phyloP scores from a whole-genome alignment of 2,329 filamentous ascomycete species.

The Ophiocordyceps unilateralis region DNA sequence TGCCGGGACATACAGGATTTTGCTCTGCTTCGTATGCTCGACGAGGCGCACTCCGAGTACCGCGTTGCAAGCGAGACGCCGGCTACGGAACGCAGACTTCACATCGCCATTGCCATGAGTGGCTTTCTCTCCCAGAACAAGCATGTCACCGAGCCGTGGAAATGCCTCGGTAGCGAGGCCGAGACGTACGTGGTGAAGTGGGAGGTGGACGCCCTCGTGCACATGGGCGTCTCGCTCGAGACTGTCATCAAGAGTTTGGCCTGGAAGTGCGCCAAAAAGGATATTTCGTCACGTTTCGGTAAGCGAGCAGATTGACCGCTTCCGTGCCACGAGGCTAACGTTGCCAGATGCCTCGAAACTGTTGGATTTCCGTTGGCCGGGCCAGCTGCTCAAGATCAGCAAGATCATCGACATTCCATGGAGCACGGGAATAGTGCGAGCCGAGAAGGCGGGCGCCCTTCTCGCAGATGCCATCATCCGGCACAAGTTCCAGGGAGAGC shows the following conservation, averaged over 20 bases:
- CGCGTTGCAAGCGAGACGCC: slow-evolving; percentile 32
- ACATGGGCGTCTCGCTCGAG: slow-evolving; percentile 61
- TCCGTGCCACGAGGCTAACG: slow-evolving; percentile 4
- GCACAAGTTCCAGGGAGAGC: slow-evolving; percentile 60
- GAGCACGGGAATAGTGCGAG: slow-evolving; percentile 55
- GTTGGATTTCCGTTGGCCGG: slow-evolving; percentile 43
- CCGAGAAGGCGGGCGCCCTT: slow-evolving; percentile 53
- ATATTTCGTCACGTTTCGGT: slow-evolving; percentile 29
- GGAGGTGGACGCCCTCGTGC: slow-evolving; percentile 62
- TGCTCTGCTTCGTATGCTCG: slow-evolving; percentile 60
- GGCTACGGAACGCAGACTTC: slow-evolving; percentile 47
- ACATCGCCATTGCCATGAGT: slow-evolving; percentile 67
- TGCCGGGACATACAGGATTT: slow-evolving; percentile 78
- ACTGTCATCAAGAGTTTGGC: slow-evolving; percentile 63
- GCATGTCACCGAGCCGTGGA: slow-evolving; percentile 56
- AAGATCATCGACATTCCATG: slow-evolving; percentile 71
- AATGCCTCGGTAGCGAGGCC: slow-evolving; percentile 49
- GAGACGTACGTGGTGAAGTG: slow-evolving; percentile 75
- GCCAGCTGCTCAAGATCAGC: slow-evolving; percentile 46
- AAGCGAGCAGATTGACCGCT: slow-evolving; percentile 9
- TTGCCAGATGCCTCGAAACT: slow-evolving; percentile 34
- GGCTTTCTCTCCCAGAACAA: slow-evolving; percentile 68
- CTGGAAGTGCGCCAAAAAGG: slow-evolving; percentile 52
- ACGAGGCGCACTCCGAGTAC: slow-evolving; percentile 19
- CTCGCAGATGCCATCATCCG: slow-evolving; percentile 71